These are phyloP conservation scores for Debaryomycetaceae sp. DNA, from an alignment of 1,139 yeast genomes.

Conservation along the genomic window DNA sequence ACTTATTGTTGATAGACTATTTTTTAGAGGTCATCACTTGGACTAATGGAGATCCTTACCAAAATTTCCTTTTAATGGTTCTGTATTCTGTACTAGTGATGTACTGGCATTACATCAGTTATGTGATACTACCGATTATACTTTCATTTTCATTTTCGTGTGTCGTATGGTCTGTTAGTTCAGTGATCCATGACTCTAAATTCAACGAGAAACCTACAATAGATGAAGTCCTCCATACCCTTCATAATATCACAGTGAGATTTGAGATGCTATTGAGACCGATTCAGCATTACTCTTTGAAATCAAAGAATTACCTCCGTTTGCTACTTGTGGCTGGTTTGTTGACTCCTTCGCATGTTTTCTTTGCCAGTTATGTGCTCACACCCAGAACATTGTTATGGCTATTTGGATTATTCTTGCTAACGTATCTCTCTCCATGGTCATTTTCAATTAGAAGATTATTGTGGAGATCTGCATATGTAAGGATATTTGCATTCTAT, in stretches of 20 bases:
- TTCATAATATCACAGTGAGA: conserved; percentile 48
- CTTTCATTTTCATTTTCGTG: conserved; percentile 34
- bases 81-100: conserved; percentile 37
- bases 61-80: conserved; percentile 43
- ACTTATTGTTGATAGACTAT: conserved; percentile 43
- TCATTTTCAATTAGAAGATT: conserved; percentile 46
- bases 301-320: conserved; percentile 23
- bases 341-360: conserved; percentile 48
- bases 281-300: conserved; percentile 29
- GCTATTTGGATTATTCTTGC: conserved; percentile 34
- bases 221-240: conserved; percentile 51
- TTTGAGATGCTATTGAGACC: conserved; percentile 45
- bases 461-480: conserved; percentile 52
- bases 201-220: conserved; percentile 50
- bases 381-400: conserved; percentile 35
- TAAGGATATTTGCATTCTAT: conserved; percentile 40
- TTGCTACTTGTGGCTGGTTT: conserved; percentile 29
- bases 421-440: conserved; percentile 56
- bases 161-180: conserved; percentile 44
- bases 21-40: conserved; percentile 48
- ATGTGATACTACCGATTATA: conserved; percentile 37
- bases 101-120: conserved; percentile 41
- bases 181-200: conserved; percentile 41
- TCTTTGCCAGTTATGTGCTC: conserved; percentile 32
- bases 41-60: conserved; percentile 53